Base-by-base conservation (phyloP, 2,329 filamentous ascomycete genomes). In the Colletotrichum sp. region DNA sequence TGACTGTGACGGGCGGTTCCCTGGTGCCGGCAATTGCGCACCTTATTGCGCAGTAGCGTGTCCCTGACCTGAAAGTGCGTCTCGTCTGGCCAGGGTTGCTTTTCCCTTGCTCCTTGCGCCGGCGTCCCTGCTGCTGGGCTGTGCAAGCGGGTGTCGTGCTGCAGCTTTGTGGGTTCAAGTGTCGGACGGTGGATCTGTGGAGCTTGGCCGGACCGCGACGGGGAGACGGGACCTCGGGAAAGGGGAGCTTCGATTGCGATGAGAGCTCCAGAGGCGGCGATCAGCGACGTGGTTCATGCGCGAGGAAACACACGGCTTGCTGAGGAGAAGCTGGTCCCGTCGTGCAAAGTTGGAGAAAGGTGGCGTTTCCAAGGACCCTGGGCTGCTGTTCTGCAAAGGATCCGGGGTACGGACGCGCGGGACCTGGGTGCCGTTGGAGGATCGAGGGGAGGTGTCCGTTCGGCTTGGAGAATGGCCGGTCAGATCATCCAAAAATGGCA, bases 131-230 rank as follows among this genome's bases (percentile, higher is more conserved):
- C 15, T 24, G 48, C 34, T 32, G 69, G 70, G 70, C 72, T 58
- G 73, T 75, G 73, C 73, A 75, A 36, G 16, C 21, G 48, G 18
- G 36, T 34, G 67, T 43, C 32, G 26, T 52, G 70, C 32, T 68
- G 70, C 64, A 72, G 72, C 60, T 66, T 30, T 55, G 38, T 52
- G 58, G 71, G 62, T 48, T 56, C 60, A 26, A 34, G 30, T 48
- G 64, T 64, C 67, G 73, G 70, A 68, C 52, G 64, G 70, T 73
- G 73, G 70, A 68, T 68, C 62, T 58, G 64, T 73, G 70, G 70
- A 75, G 64, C 70, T 68, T 73, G 43, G 38, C 18, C 64, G 38
- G 73, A 69, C 18, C 43, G 43, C 43, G n/a, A 52, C 43, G 43
- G n/a, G 43, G 43, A 52, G n/a, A 52, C 43, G 43, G 43, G 43